phyloP scores from a whole-genome alignment of 805 yeast species.

The Cyberlindnera misumaiensis region DNA sequence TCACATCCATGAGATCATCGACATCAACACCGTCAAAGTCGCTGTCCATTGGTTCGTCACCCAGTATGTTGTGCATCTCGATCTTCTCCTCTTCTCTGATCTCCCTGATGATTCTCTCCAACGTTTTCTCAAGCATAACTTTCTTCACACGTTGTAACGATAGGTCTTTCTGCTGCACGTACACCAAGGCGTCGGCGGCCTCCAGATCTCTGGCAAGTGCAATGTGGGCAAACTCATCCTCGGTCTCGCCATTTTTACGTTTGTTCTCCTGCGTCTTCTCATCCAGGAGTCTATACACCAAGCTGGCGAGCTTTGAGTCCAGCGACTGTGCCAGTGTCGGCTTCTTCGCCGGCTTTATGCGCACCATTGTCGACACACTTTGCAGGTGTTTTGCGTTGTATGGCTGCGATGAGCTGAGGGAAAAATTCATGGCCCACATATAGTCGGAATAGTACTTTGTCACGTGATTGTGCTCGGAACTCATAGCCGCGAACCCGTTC shows the following conservation, averaged over 20 bases:
- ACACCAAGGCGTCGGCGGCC: constrained; percentile 44
- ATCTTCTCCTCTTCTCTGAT: constrained; percentile 55
- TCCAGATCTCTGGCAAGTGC: constrained; percentile 59
- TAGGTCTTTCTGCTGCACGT: constrained; percentile 58
- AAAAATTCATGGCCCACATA: too few species aligned
- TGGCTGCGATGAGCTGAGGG: neutral
- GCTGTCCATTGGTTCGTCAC: constrained; percentile 27
- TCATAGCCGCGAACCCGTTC: neutral
- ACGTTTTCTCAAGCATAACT: constrained; percentile 51
- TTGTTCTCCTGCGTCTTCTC: constrained; percentile 45
- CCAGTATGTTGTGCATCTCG: constrained; percentile 29
- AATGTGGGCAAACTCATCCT: constrained; percentile 31
- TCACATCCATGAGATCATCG: constrained; percentile 55
- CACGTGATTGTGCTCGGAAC: too few species aligned
- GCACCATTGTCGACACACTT: constrained; percentile 25
- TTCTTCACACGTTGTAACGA: constrained; percentile 66
- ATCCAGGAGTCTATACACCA: constrained; percentile 51
- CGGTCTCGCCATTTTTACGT: constrained; percentile 24
- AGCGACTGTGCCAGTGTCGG: constrained; percentile 27
- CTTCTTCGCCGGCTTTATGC: constrained; percentile 21
- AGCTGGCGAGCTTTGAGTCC: constrained; percentile 51
- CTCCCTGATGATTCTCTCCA: constrained; percentile 50
- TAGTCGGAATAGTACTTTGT: too few species aligned
- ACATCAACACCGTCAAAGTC: constrained; percentile 31
- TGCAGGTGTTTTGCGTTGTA: too few species aligned